A percentile compares a stretch with the other conserved stretches of the same genome.
Evolutionary conservation across 352 stramenopile species (phyloP).

Genomic region (Blastocystis sp.): DNA sequence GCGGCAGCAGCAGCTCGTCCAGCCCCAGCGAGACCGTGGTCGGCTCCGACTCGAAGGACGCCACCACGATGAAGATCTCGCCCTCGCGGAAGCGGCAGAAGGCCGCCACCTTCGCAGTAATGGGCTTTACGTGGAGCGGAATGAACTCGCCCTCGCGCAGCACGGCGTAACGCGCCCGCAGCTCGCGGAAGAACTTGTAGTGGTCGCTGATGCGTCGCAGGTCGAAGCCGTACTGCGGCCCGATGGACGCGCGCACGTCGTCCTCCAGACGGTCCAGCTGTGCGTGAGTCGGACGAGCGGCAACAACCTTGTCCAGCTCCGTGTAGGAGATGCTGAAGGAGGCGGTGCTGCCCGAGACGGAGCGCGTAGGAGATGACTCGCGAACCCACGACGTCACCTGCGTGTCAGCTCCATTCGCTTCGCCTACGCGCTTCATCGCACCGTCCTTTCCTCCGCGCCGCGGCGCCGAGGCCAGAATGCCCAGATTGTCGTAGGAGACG

Average conservation of each 20-base stretch:
- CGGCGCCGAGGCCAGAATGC: background rate
- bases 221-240: constrained; percentile 71
- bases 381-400: constrained; percentile 49
- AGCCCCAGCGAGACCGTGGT: constrained; percentile 31
- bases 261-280: constrained; percentile 57
- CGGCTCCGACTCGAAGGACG: constrained; percentile 64
- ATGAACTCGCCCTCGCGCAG: constrained; percentile 29
- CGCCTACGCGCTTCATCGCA: constrained; percentile 11
- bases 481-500: constrained; percentile 47
- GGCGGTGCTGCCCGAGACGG: background rate
- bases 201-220: constrained; percentile 67
- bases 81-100: constrained; percentile 59
- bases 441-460: background rate
- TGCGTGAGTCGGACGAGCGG: background rate
- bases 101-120: constrained; percentile 39
- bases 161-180: constrained; percentile 19
- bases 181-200: constrained; percentile 66
- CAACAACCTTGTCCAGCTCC: constrained; percentile 53
- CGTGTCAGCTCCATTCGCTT: background rate
- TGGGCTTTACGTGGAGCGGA: constrained; percentile 31
- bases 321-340: constrained; percentile 46
- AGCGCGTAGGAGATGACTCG: background rate
- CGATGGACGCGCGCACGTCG: constrained; percentile 32
- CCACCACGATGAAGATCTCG: constrained; percentile 63
- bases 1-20: constrained; percentile 48